Evolutionary conservation across 1,139 yeast genomes (phyloP).

Genomic region (Saccharomyces pastorianus): DNA sequence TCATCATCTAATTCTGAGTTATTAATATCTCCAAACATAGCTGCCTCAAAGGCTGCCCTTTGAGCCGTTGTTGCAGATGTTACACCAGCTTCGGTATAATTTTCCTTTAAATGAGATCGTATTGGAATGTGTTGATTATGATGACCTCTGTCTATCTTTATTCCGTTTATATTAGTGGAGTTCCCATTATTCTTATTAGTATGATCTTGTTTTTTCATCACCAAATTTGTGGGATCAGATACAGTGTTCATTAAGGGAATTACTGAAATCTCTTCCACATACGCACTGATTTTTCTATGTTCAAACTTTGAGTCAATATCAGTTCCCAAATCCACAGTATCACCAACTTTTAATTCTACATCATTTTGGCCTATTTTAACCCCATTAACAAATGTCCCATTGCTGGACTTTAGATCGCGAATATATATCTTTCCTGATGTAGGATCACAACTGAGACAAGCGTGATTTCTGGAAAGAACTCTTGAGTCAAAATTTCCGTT

Average conservation of each 20-base stretch:
- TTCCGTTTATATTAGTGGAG: constrained; percentile 2
- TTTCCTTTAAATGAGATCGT: not conserved
- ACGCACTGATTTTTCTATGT: constrained; percentile 78
- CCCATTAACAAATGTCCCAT: constrained; percentile 88
- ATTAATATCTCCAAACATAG: constrained; percentile 71
- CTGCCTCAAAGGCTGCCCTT: constrained; percentile 51
- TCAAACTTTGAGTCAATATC: constrained; percentile 76
- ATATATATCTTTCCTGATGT: constrained; percentile 61
- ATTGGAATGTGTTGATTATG: not conserved
- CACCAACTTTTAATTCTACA: constrained; percentile 59
- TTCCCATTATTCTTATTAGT: constrained; percentile 5
- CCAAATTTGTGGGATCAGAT: not conserved
- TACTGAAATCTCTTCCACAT: constrained; percentile 62
- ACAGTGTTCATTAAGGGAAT: constrained; percentile 37
- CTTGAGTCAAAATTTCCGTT: constrained; percentile 94
- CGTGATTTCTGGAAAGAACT: constrained; percentile 88
- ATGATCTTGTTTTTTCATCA: constrained; percentile 6
- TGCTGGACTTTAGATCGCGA: constrained; percentile 81
- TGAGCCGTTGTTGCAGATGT: constrained; percentile 23
- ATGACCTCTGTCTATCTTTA: not conserved
- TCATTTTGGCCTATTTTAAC: constrained; percentile 53
- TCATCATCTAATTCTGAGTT: constrained; percentile 52
- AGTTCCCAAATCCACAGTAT: constrained; percentile 79
- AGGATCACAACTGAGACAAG: constrained; percentile 75
- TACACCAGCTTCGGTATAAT: constrained; percentile 12